phyloP scores from a whole-genome alignment of 2,329 filamentous ascomycete species.

The Aspergillus aculeatus region DNA sequence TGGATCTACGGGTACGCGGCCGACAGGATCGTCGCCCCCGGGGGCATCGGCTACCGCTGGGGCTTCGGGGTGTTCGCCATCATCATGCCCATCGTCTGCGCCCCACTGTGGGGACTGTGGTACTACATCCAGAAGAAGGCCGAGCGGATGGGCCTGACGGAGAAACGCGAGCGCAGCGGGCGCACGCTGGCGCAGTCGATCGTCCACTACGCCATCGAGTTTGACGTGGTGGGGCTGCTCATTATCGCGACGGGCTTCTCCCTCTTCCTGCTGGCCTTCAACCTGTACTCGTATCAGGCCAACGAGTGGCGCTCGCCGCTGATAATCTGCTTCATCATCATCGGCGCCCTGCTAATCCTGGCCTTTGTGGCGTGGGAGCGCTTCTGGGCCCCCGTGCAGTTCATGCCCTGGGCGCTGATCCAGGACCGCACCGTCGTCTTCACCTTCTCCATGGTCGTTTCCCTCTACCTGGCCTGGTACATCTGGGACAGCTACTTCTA shows the following conservation, averaged over 20 bases:
- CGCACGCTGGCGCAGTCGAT: conserved; percentile 51
- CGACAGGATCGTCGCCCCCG: conserved; percentile 51
- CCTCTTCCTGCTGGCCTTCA: conserved; percentile 66
- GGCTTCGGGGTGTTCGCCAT: conserved; percentile 63
- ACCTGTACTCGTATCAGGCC: conserved; percentile 44
- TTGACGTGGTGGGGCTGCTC: conserved; percentile 49
- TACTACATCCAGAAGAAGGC: conserved; percentile 60
- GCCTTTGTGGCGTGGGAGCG: conserved; percentile 57
- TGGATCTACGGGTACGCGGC: conserved; percentile 55
- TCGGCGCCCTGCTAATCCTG: conserved; percentile 55
- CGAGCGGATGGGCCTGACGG: conserved; percentile 52
- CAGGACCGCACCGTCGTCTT: conserved; percentile 52
- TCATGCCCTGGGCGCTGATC: conserved; percentile 56
- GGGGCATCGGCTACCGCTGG: conserved; percentile 59
- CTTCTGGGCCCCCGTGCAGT: conserved; percentile 52
- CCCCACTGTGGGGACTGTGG: conserved; percentile 58
- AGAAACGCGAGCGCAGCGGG: conserved; percentile 39
- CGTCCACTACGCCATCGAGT: conserved; percentile 59
- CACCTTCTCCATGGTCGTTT: conserved; percentile 50
- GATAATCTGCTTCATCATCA: conserved; percentile 52
- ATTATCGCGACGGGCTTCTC: conserved; percentile 57
- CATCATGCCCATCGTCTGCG: conserved; percentile 55
- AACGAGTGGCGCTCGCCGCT: conserved; percentile 44
- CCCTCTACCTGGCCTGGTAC: conserved; percentile 51
- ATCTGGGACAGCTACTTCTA: conserved; percentile 56